phyloP scores from a whole-genome alignment of 1,284 basidiomycete genomes.

The Chalciporus sp. region DNA sequence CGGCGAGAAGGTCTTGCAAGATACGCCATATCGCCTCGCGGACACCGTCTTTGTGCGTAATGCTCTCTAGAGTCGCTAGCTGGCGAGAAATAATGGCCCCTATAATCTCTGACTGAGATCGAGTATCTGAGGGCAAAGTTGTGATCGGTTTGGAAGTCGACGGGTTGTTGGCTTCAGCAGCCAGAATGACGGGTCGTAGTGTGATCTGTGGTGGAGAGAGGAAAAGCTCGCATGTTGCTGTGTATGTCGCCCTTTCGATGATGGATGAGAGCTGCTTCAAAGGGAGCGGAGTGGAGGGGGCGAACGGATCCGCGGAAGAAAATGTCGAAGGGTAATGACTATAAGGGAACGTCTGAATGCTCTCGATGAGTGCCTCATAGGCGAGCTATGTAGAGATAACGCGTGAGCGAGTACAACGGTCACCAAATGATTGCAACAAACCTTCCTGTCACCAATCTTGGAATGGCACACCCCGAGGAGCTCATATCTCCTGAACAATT shows the following conservation, averaged over 20 bases:
- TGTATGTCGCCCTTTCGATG: conserved; percentile 66
- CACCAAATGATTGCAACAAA: conserved; percentile 29
- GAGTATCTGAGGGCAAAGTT: conserved; percentile 19
- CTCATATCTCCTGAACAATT: conserved; percentile 73
- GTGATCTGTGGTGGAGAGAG: conserved; percentile 45
- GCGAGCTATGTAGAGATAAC: conserved; percentile 48
- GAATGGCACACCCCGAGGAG: conserved; percentile 75
- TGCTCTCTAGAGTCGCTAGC: conserved; percentile 51
- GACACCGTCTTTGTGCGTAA: conserved; percentile 58
- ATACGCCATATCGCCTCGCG: conserved; percentile 42
- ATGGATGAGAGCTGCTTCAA: conserved; percentile 58
- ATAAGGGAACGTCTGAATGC: conserved; percentile 58
- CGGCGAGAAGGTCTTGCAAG: conserved; percentile 48
- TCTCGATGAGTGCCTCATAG: conserved; percentile 56
- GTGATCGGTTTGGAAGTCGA: neutral
- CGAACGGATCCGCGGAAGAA: conserved; percentile 34
- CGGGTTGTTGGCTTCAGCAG: neutral
- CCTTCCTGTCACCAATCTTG: conserved; percentile 73
- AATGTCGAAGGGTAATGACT: conserved; percentile 24
- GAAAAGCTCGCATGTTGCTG: conserved; percentile 65
- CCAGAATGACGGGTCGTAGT: conserved; percentile 10
- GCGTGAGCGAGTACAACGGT: conserved; percentile 4
- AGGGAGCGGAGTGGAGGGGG: conserved; percentile 36
- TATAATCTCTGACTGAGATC: conserved; percentile 33
- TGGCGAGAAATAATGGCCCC: conserved; percentile 67